These are phyloP conservation scores for Saccharomyces kudriavzevii DNA, from an alignment of 805 yeast genomes.

Conservation along the genomic window DNA sequence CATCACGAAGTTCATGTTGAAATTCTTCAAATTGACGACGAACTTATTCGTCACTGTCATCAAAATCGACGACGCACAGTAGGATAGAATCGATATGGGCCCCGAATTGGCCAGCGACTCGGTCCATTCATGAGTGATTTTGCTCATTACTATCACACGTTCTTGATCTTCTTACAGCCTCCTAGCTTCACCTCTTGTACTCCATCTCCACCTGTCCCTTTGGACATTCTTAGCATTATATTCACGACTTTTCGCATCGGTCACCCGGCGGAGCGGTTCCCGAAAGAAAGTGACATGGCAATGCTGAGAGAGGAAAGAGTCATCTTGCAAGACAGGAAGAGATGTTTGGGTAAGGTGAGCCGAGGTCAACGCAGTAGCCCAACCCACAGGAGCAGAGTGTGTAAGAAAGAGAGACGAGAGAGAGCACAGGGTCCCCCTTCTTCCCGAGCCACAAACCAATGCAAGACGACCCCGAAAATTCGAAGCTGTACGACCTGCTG, in stretches of 20 bases:
- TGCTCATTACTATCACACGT: conserved; percentile 8
- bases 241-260: neutral
- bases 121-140: conserved; percentile 15
- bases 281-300: neutral
- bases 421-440: neutral
- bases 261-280: neutral
- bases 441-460: neutral
- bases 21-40: conserved; percentile 66
- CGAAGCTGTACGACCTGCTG: neutral
- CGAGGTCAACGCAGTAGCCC: neutral
- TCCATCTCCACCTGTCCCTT: neutral
- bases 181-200: neutral
- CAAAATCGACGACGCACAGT: conserved; percentile 89
- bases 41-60: conserved; percentile 98
- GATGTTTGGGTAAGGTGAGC: neutral
- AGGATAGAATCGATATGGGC: conserved; percentile 62
- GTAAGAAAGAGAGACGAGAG: neutral
- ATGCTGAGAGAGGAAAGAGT: neutral
- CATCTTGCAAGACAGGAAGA: neutral
- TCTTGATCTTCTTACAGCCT: neutral
- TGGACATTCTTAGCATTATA: neutral
- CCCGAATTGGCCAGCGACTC: conserved; percentile 37
- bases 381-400: neutral
- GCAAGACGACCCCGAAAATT: neutral
- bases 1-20: conserved; percentile 79